Percentiles rank a stretch among this genome's conserved stretches.
phyloP scores from a whole-genome alignment of 106 monocot species.

The Dendrobium nobile region DNA sequence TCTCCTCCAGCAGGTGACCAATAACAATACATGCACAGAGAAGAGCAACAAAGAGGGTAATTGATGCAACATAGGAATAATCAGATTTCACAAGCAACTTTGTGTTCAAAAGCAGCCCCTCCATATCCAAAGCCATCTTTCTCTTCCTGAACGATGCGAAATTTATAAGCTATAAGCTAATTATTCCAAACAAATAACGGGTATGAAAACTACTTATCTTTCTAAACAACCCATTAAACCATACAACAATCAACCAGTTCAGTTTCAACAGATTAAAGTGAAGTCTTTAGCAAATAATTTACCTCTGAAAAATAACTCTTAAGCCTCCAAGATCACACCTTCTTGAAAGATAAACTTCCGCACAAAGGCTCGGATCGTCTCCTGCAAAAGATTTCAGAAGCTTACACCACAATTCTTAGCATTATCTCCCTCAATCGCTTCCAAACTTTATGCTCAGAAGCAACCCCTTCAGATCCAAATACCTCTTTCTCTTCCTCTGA shows the following conservation, averaged over 20 bases:
- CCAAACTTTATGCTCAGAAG: neutral
- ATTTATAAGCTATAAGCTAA: slow-evolving; percentile 3
- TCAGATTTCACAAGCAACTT: slow-evolving; percentile 13
- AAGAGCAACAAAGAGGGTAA: slow-evolving; percentile 30
- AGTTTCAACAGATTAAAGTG: neutral
- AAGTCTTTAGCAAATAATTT: neutral
- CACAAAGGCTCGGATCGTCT: neutral
- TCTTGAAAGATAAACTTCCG: neutral
- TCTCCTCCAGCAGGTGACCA: slow-evolving; percentile 42
- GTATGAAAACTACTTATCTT: neutral
- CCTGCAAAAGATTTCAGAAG: neutral
- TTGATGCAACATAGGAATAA: slow-evolving; percentile 19
- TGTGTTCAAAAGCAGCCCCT: neutral
- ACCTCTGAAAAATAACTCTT: neutral
- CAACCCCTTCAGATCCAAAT: slow-evolving; percentile 5
- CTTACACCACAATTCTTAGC: neutral
- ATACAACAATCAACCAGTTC: neutral
- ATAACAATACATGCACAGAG: slow-evolving; percentile 36
- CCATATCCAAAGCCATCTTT: slow-evolving; percentile 15
- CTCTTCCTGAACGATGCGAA: neutral
- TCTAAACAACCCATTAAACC: neutral
- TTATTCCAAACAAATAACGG: neutral
- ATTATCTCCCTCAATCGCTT: neutral
- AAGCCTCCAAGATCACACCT: neutral
- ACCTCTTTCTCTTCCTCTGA: slow-evolving; percentile 4